Percentiles rank a stretch among this genome's conserved stretches.
Conservation (phyloP, 441 rosid genomes). For the Euphorbia neoarborescens region DNA sequence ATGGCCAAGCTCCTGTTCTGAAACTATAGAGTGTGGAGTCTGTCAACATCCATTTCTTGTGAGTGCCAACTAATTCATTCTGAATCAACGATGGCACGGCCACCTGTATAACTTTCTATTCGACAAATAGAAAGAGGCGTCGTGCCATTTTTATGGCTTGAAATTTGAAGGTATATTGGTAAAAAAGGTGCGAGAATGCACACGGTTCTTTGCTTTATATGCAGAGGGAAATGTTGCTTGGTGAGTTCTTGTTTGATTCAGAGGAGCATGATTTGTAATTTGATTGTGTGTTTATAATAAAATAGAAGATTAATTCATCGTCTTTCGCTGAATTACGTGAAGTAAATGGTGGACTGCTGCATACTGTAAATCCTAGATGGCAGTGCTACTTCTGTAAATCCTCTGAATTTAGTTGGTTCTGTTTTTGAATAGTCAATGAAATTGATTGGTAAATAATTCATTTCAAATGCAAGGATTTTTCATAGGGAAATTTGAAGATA, state of each 20-base stretch:
- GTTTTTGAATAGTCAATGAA: no score
- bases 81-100: not conserved
- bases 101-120: not conserved
- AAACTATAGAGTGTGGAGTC: constrained; percentile 94
- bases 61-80: constrained; percentile 58
- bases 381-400: no score
- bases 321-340: not conserved
- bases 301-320: constrained; percentile 7
- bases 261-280: constrained; percentile 4
- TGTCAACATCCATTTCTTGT: constrained; percentile 97
- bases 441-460: no score
- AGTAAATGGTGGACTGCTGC: no score
- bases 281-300: constrained; percentile 1
- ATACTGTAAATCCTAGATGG: no score
- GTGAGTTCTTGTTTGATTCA: constrained; percentile 8
- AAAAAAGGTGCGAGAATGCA: constrained; percentile 1
- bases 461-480: no score
- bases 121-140: not conserved
- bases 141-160: not conserved
- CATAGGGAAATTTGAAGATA: no score
- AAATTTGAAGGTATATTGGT: not conserved
- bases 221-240: constrained; percentile 4
- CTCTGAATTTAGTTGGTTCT: no score
- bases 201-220: not conserved
- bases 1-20: constrained; percentile 66